These are phyloP conservation scores for Pseudoperonospora humuli DNA, from an alignment of 352 stramenopile species.

Conservation along the genomic window DNA sequence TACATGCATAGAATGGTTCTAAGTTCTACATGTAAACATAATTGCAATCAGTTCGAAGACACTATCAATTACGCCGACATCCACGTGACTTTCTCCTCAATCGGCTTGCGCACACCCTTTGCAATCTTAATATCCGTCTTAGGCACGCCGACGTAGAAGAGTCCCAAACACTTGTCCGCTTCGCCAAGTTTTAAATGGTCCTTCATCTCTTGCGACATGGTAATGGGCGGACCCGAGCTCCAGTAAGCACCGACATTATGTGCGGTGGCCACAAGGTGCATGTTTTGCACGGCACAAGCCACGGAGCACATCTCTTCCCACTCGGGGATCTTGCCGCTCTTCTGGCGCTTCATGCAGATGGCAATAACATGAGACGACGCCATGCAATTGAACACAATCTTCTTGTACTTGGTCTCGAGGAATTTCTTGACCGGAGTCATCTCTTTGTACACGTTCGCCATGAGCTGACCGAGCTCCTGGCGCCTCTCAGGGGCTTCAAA, in stretches of 20 bases:
- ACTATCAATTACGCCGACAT: neutral
- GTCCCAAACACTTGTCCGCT: constrained; percentile 72
- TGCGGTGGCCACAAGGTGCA: constrained; percentile 64
- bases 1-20: no score
- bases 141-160: constrained; percentile 78
- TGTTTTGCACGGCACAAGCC: constrained; percentile 78
- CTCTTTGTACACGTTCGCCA: constrained; percentile 65
- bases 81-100: constrained; percentile 73
- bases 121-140: constrained; percentile 38
- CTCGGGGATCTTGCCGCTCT: constrained; percentile 72
- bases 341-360: constrained; percentile 84
- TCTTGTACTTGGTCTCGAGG: constrained; percentile 72
- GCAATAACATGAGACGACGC: constrained; percentile 70
- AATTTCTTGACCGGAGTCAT: constrained; percentile 58
- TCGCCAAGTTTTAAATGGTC: constrained; percentile 51
- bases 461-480: constrained; percentile 48
- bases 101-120: constrained; percentile 55
- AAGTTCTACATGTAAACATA: no score
- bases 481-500: constrained; percentile 50
- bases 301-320: constrained; percentile 73
- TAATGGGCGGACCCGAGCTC: constrained; percentile 61
- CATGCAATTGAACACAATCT: constrained; percentile 65
- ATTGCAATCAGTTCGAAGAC: constrained; percentile 2
- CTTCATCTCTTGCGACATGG: constrained; percentile 76
- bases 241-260: constrained; percentile 78